phyloP scores from a whole-genome alignment of 306 rosid genomes.

The Rosa persica region DNA sequence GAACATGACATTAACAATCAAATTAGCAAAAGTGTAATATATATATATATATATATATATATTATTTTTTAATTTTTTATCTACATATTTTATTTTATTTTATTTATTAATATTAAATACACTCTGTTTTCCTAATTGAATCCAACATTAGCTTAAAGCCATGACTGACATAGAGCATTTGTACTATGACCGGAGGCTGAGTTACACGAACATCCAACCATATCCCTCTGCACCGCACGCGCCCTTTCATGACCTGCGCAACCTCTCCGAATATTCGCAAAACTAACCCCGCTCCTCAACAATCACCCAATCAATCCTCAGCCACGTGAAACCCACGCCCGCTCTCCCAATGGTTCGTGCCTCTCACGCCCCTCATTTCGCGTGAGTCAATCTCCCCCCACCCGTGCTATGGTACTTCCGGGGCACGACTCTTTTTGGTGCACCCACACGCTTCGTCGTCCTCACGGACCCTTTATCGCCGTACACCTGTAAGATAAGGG shows the following conservation, averaged over 20 bases:
- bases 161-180: too few relatives aligned
- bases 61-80: too few relatives aligned
- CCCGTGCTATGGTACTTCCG: conserved; percentile 43
- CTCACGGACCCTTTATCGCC: conserved; percentile 54
- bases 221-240: conserved; percentile 6
- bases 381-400: conserved; percentile 38
- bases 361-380: accelerated
- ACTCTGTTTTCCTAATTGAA: too few relatives aligned
- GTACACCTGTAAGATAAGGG: conserved; percentile 78
- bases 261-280: conserved; percentile 36
- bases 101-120: too few relatives aligned
- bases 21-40: too few relatives aligned
- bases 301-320: neutral
- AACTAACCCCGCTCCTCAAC: conserved; percentile 40
- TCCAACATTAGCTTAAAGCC: too few relatives aligned
- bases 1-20: too few relatives aligned
- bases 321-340: neutral
- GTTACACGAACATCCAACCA: neutral
- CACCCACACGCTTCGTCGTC: conserved; percentile 50
- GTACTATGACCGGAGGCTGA: neutral
- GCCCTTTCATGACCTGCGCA: conserved; percentile 17
- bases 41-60: too few relatives aligned
- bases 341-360: conserved; percentile 12
- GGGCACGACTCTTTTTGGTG: conserved; percentile 50
- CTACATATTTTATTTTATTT: too few relatives aligned